phyloP scores from a whole-genome alignment of 2,329 filamentous ascomycete species.

The Madurella mycetomatis region DNA sequence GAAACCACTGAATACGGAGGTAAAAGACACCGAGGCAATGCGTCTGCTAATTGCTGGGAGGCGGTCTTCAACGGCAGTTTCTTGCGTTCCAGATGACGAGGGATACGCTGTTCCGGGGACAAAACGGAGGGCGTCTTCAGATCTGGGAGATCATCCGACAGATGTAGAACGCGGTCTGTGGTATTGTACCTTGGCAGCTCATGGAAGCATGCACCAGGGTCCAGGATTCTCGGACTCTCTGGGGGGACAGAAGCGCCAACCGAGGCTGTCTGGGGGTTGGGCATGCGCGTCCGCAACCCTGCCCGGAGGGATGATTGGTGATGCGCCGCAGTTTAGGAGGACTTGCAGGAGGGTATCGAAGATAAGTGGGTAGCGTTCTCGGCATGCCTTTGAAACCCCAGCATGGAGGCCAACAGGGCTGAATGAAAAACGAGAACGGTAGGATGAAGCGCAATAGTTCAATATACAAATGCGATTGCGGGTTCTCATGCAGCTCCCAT shows the following conservation, averaged over 20 bases:
- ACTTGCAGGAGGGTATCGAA: conserved; percentile 18
- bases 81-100: too few species aligned
- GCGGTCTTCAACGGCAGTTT: too few species aligned
- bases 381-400: not conserved
- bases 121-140: not conserved
- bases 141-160: conserved; percentile 9
- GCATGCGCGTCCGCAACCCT: not conserved
- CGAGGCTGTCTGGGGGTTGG: not conserved
- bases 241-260: not conserved
- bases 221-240: not conserved
- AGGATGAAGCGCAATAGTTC: not conserved
- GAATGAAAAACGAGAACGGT: not conserved
- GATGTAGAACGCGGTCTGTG: conserved; percentile 3
- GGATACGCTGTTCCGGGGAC: too few species aligned
- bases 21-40: too few species aligned
- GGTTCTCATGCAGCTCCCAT: not conserved
- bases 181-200: not conserved
- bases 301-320: conserved; percentile 7
- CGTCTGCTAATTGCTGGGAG: too few species aligned
- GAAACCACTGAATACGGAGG: too few species aligned
- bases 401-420: not conserved
- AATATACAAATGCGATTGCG: not conserved
- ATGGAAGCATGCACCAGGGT: not conserved
- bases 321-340: conserved; percentile 2
- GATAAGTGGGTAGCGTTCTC: not conserved